A percentile compares a stretch with the other conserved stretches of the same genome.
These are phyloP conservation scores for Penicillium sp. DNA, from an alignment of 2,329 filamentous ascomycete genomes.

Conservation along the genomic window DNA sequence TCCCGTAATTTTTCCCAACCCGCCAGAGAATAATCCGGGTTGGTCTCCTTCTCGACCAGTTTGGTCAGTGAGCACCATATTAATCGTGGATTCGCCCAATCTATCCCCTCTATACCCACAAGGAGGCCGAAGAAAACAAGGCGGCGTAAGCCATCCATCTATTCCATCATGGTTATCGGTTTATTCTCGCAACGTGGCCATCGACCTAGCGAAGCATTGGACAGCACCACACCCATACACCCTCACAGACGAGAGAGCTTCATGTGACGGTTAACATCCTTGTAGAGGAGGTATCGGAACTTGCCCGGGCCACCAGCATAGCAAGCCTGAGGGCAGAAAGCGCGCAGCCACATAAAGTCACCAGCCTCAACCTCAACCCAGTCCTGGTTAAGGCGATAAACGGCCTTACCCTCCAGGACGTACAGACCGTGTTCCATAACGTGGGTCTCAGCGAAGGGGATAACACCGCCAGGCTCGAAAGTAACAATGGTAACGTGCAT, in stretches of 20 bases:
- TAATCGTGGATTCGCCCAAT: neutral
- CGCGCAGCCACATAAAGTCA: constrained; percentile 33
- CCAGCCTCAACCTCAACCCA: constrained; percentile 33
- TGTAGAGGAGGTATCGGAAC: constrained; percentile 31
- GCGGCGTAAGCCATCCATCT: neutral
- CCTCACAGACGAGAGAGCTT: constrained; percentile 22
- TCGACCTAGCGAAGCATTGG: too few species aligned
- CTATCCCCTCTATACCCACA: neutral
- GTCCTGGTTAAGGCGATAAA: constrained; percentile 31
- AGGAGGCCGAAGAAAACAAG: neutral
- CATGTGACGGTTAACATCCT: constrained; percentile 33
- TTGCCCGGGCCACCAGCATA: constrained; percentile 31
- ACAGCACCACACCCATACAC: neutral
- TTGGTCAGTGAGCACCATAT: neutral
- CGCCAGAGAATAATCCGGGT: neutral
- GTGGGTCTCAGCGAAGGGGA: constrained; percentile 30
- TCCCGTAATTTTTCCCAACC: neutral
- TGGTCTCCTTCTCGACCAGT: neutral
- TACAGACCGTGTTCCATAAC: constrained; percentile 33
- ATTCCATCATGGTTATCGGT: neutral
- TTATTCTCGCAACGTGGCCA: neutral
- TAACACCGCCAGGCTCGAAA: constrained; percentile 28
- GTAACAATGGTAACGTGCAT: constrained; percentile 33
- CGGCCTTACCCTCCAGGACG: constrained; percentile 29
- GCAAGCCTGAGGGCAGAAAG: constrained; percentile 32